A percentile compares a stretch with the other conserved stretches of the same genome.
These are phyloP conservation scores for Byssochlamys sp. DNA, from an alignment of 2,329 filamentous ascomycete genomes.

Conservation along the genomic window DNA sequence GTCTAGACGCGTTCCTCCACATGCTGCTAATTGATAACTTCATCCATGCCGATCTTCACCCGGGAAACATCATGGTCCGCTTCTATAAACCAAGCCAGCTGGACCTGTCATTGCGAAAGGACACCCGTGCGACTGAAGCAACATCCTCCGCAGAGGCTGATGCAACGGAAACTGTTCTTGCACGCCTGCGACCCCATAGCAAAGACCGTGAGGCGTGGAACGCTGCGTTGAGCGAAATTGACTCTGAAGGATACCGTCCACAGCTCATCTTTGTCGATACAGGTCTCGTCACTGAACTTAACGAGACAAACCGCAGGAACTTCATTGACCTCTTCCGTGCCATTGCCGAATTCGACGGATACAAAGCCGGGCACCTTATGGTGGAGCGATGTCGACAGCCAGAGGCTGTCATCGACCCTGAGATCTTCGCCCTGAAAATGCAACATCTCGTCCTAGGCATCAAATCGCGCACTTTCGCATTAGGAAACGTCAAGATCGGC, in stretches of 20 bases:
- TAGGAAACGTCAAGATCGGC: slow-evolving; percentile 91
- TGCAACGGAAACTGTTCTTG: slow-evolving; percentile 77
- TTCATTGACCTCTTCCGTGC: slow-evolving; percentile 94
- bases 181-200: slow-evolving; percentile 64
- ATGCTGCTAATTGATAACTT: slow-evolving; percentile 98
- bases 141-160: slow-evolving; percentile 51
- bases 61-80: slow-evolving; percentile 98
- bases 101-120: slow-evolving; percentile 47
- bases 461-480: slow-evolving; percentile 78
- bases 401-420: slow-evolving; percentile 74
- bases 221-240: slow-evolving; percentile 63
- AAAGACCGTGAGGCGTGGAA: slow-evolving; percentile 63
- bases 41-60: slow-evolving; percentile 89
- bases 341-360: slow-evolving; percentile 92
- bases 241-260: slow-evolving; percentile 78
- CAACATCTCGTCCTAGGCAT: slow-evolving; percentile 87
- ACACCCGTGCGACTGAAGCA: slow-evolving; percentile 33
- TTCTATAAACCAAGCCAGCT: slow-evolving; percentile 80
- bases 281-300: slow-evolving; percentile 87
- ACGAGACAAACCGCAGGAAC: slow-evolving; percentile 72
- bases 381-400: slow-evolving; percentile 89
- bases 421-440: slow-evolving; percentile 92
- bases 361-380: slow-evolving; percentile 90
- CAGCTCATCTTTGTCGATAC: slow-evolving; percentile 97
- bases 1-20: slow-evolving; percentile 85